A percentile compares a stretch with the other conserved stretches of the same genome.
These are phyloP conservation scores for Pichia sp. DNA, from an alignment of 1,139 yeast genomes.

Conservation along the genomic window DNA sequence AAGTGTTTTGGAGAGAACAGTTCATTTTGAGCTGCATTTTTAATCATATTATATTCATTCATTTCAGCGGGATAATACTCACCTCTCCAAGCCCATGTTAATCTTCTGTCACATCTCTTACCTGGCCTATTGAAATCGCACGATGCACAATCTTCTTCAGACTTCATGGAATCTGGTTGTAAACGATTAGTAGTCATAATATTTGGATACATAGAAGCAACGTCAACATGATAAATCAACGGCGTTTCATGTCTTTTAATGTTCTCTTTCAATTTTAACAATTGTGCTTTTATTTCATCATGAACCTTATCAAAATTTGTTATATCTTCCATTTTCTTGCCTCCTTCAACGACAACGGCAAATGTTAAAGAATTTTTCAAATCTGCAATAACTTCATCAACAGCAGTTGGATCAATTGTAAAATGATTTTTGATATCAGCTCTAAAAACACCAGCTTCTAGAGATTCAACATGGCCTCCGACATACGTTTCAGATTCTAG, in stretches of 20 bases:
- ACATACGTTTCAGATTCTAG: slow-evolving; percentile 95
- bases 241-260: slow-evolving; percentile 75
- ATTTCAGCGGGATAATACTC: slow-evolving; percentile 87
- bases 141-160: slow-evolving; percentile 93
- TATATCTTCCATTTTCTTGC: slow-evolving; percentile 65
- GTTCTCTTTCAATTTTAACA: slow-evolving; percentile 51
- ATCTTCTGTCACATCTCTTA: slow-evolving; percentile 80
- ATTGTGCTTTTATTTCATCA: slow-evolving; percentile 45
- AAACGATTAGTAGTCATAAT: slow-evolving; percentile 96
- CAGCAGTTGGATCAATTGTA: slow-evolving; percentile 70
- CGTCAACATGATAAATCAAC: slow-evolving; percentile 93
- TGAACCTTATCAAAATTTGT: slow-evolving; percentile 72
- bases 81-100: slow-evolving; percentile 99
- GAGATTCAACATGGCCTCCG: slow-evolving; percentile 97
- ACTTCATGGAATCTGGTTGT: slow-evolving; percentile 96
- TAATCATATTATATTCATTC: slow-evolving; percentile 88
- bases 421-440: slow-evolving; percentile 78
- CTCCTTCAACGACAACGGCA: slow-evolving; percentile 78
- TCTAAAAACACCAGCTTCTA: slow-evolving; percentile 96
- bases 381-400: slow-evolving; percentile 72
- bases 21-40: slow-evolving; percentile 75
- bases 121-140: slow-evolving; percentile 97
- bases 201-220: slow-evolving; percentile 98
- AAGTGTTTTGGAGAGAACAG: slow-evolving; percentile 60
- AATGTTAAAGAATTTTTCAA: slow-evolving; percentile 73